These are phyloP conservation scores for Aspergillus sp. DNA, from an alignment of 2,329 filamentous ascomycete genomes.

Conservation along the genomic window DNA sequence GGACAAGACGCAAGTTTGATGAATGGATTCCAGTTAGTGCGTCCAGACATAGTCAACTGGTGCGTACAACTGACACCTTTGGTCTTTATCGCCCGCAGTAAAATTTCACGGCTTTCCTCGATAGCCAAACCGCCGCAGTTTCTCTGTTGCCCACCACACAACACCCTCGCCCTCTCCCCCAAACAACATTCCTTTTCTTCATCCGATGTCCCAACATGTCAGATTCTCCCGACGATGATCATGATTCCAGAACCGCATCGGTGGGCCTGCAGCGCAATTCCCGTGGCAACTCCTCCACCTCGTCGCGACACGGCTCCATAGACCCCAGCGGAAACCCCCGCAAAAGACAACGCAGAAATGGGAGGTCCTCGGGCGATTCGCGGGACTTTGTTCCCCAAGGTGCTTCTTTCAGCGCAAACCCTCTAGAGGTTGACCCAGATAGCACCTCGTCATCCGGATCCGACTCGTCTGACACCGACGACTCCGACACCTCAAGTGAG, in stretches of 20 bases:
- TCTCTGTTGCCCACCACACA: background rate
- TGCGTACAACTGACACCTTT: background rate
- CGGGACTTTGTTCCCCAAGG: slow-evolving; percentile 40
- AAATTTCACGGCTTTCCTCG: slow-evolving; percentile 19
- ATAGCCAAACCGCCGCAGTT: too few species aligned
- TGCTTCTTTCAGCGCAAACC: slow-evolving; percentile 32
- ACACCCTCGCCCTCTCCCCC: background rate
- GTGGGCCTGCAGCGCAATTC: slow-evolving; percentile 40
- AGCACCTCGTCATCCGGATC: slow-evolving; percentile 31
- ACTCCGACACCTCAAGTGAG: slow-evolving; percentile 15
- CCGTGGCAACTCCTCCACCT: slow-evolving; percentile 19
- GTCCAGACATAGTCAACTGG: too few species aligned
- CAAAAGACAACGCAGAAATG: slow-evolving; percentile 29
- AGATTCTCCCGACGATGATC: slow-evolving; percentile 31
- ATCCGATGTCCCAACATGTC: slow-evolving; percentile 19
- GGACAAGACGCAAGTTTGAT: too few species aligned
- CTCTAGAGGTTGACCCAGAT: slow-evolving; percentile 33
- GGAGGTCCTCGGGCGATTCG: slow-evolving; percentile 23
- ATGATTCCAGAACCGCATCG: slow-evolving; percentile 48
- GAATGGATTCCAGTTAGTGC: too few species aligned
- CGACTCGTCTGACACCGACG: slow-evolving; percentile 16
- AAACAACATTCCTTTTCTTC: background rate
- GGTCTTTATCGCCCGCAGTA: slow-evolving; percentile 21
- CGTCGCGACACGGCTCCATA: slow-evolving; percentile 23
- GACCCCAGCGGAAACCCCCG: slow-evolving; percentile 21